Base-by-base conservation (phyloP, 257 asterid genomes). In the Sherardia arvensis region DNA sequence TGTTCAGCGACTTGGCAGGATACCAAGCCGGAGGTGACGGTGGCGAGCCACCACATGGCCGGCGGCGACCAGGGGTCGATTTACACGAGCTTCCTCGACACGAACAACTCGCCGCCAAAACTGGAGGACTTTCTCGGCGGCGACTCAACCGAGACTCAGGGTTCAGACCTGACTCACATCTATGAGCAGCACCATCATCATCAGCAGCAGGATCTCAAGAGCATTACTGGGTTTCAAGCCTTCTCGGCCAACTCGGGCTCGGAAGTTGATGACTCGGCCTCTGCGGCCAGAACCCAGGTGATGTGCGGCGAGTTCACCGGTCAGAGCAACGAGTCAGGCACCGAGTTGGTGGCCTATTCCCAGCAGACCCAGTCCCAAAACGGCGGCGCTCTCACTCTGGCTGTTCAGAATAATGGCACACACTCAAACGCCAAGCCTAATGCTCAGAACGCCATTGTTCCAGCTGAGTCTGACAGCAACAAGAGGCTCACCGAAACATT, bases 61-160 rank as follows among this genome's bases (percentile, higher is more conserved):
- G 70, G 65, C 7, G 71, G 69, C 27, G 47, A 48, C 65, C 58
- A 66, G 49, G 23, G 73, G 48, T 61, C 73, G 49, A 70, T 76
- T 25, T 77, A 57, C 77, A 67, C 81, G 28, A 23, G 71, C 69
- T 84, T 83, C 83, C 67, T 91, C 78, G 90, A 82, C 67, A 81
- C 70, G 27, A 71, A 71, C 48, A 79, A 74, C 17, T 62, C 73
- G 15, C 74, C 90, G 61, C 97, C 98, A 11, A 91, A 91, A 76
- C 89, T 91, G 22, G 98, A 91, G 55, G 95, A 92, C 32, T 92
- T 92, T 45, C 74, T 92, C 57, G 97, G 90, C 69, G 94, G 93
- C 14, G 95, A 86, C 72, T 80, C 96, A 3, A 71, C 80, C 1
- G 80, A 76, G 59, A 76, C 80, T 1, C 76, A 76, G 1, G 94